Base-by-base conservation (phyloP, 2,329 filamentous ascomycete species). In the Fusarium goolgardi region DNA sequence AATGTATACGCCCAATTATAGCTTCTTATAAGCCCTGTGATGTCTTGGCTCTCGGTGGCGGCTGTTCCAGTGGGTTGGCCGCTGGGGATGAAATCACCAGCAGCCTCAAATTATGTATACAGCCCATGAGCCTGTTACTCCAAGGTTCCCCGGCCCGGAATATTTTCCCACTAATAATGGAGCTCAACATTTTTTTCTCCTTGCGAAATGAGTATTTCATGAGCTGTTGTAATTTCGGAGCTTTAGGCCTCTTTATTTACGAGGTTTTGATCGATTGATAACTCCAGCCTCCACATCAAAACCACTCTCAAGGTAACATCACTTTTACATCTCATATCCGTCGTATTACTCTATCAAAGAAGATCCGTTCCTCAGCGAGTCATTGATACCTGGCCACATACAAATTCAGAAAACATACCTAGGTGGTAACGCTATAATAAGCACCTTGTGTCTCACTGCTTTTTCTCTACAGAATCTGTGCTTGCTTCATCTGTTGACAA, bases 61-160 rank as follows among this genome's bases (percentile, higher is more conserved):
- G 49, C 63, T 58, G 62, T 63, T 54, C 58, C 67, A 70, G 66
- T 53, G 63, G 54, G 67, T 60, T 69, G 67, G 63, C 51, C 37
- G 47, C 54, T 65, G 46, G 35, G 23, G 23, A 53, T 67, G 62
- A 59, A 67, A 64, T 69, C 58, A 64, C 57, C 46, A 44, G 54
- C 45, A 63, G 43, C 58, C 35, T 63, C 59, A 57, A 53, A 46
- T 25, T 34, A 25, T 40, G 40, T 34, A 25, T 40, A 51, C n/a
- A 40, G 32, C 34, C 55, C 55, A 40, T 60, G 55, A 50, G 34
- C 55, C 45, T 49, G 59, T 4, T 31, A 45, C 45, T 65, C 53
- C 66, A 58, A 69, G 65, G 66, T 69, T 67, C 66, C 65, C 62
- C 65, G 55, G 61, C 45, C 46, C 32, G 32, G 31, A 40, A 41